Evolutionary conservation across 164 flowering plant species (phyloP), one percentile per base, ranked within the genome.

Genomic region (Tinospora cordifolia): DNA sequence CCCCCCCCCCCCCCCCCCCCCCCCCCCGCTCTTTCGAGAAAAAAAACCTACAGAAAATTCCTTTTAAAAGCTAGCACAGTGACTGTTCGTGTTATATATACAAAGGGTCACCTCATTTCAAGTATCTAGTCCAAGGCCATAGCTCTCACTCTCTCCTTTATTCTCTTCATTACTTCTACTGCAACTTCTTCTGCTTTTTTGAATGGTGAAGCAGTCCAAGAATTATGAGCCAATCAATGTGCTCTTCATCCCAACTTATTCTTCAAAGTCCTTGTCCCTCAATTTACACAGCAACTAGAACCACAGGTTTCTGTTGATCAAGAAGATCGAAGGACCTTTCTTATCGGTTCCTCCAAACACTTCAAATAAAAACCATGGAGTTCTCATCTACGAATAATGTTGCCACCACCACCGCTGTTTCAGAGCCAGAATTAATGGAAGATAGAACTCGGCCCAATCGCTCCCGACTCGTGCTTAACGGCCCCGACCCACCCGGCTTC

Each of bases 401-500:
- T n/a, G 34, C 38, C 30, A 4, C 36, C 36, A 30, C 36, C 36
- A 46, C 46, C 39, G 24, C 65, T 22, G 36, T 36, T 30, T 71
- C 69, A 62, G 71, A 68, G 76, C 75, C 62, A 12, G 69, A 74
- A 25, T 30, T 30, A 30, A 25, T 64, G 25, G 68, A 68, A 22
- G 38, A 22, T 24, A 39, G 67, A 30, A 65, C 8, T 46, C 69
- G 47, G 22, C 62, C 72, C 0, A 79, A 79, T 75, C 75, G 82
- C 19, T 14, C 80, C 40, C 71, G 54, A 1, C 79, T 81, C 86
- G 62, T 88, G 46, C 82, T 86, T 26, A 73, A 77, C 54, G 67
- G 87, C 8, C 86, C 89, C 1, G 76, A 83, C 25, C 97, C 97
- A 27, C 93, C 92, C 3, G 54, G 79, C 38, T 17, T 81, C 3